A percentile compares a stretch with the other conserved stretches of the same genome.
These are phyloP conservation scores for Boletus semigastroideus DNA, from an alignment of 1,284 basidiomycete genomes.

Conservation along the genomic window DNA sequence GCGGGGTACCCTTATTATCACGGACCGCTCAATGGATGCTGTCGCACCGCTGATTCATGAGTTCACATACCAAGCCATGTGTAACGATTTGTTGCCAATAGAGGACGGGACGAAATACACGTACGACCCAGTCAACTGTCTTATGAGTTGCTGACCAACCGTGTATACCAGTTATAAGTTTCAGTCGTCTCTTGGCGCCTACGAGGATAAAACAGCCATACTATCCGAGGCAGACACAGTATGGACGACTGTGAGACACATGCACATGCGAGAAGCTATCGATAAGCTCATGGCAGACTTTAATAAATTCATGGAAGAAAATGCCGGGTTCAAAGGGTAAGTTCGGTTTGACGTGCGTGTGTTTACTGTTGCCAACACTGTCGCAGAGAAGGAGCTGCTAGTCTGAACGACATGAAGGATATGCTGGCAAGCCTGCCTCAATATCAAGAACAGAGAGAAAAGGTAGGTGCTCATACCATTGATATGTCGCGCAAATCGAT, in stretches of 20 bases:
- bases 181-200: constrained; percentile 76
- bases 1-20: constrained; percentile 86
- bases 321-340: constrained; percentile 87
- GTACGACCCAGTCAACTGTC: constrained; percentile 44
- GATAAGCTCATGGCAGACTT: constrained; percentile 96
- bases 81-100: constrained; percentile 89
- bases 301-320: constrained; percentile 89
- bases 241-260: constrained; percentile 91
- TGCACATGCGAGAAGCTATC: constrained; percentile 98
- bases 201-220: constrained; percentile 84
- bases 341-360: constrained; percentile 27
- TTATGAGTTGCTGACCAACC: constrained; percentile 1
- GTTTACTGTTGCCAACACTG: background rate
- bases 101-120: constrained; percentile 84
- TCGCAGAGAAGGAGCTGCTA: constrained; percentile 74
- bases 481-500: background rate
- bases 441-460: constrained; percentile 94
- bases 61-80: constrained; percentile 99
- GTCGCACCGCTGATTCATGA: constrained; percentile 92
- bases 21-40: constrained; percentile 94
- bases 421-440: constrained; percentile 96
- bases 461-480: constrained; percentile 47
- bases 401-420: constrained; percentile 97
- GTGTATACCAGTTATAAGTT: constrained; percentile 72
- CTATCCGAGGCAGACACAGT: constrained; percentile 87